These are phyloP conservation scores for Stephanodiscus triporus DNA, from an alignment of 108 stramenopile genomes.

Conservation along the genomic window DNA sequence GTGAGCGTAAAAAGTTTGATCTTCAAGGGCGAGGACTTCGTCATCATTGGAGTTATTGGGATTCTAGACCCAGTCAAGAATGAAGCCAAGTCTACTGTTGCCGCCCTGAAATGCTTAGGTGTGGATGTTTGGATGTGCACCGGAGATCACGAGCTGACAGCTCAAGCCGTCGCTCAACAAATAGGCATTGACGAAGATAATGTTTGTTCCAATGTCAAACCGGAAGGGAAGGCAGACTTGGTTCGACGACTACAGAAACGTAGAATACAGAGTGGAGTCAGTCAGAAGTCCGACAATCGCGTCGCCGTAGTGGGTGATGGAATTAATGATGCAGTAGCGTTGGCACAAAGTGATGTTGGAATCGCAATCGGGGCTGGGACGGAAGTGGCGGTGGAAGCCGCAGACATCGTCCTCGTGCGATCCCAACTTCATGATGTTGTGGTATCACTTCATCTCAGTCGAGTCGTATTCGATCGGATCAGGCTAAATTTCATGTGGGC, in stretches of 20 bases:
- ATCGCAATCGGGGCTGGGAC: constrained; percentile 97
- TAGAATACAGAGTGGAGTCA: constrained; percentile 34
- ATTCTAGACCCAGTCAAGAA: constrained; percentile 83
- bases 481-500: constrained; percentile 92
- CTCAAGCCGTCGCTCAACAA: constrained; percentile 79
- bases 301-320: constrained; percentile 98
- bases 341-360: constrained; percentile 95
- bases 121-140: constrained; percentile 98
- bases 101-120: constrained; percentile 60
- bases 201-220: constrained; percentile 76
- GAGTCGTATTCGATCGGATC: constrained; percentile 91
- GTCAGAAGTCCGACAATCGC: constrained; percentile 26
- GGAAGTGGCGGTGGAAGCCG: constrained; percentile 95
- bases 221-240: constrained; percentile 79
- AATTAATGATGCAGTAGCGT: constrained; percentile 96
- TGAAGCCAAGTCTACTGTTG: constrained; percentile 76
- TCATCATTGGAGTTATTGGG: constrained; percentile 75
- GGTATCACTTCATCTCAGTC: constrained; percentile 87
- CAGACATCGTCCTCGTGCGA: constrained; percentile 93
- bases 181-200: constrained; percentile 71
- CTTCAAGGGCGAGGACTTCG: constrained; percentile 9
- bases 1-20: constrained; percentile 48
- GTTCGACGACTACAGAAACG: constrained; percentile 61
- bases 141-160: constrained; percentile 92
- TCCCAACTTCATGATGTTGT: constrained; percentile 87